Evolutionary conservation across 441 rosid genomes (phyloP), one percentile per base, ranked within the genome.

Genomic region (Isatis lusitanica): DNA sequence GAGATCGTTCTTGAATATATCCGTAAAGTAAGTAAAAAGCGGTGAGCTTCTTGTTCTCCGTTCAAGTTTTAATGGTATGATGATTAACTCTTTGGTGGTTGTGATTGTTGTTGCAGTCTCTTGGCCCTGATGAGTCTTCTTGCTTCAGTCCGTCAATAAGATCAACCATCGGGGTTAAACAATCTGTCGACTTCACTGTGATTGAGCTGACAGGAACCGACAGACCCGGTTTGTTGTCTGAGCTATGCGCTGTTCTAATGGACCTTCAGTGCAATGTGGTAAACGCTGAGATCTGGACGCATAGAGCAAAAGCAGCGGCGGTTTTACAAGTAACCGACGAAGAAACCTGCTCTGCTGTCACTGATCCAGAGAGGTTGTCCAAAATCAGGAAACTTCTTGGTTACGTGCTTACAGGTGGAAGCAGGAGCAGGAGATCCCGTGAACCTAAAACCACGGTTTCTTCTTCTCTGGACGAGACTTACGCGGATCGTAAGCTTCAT

Each of bases 271-370:
- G 98, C 83, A 90, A 80, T 58, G 93, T 92, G 15, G 88, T 89
- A 57, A 88, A 80, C 47, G 97, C 97, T 18, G 96, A 91, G 70
- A 85, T 94, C 9, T 94, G 98, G 98, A 94, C 98, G 13, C 98
- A 94, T 51, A 92, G 91, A 58, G 83, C 83, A 6, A 79, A 91
- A 42, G 97, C 89, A 46, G 98, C 98, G 4, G 96, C 97, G 5
- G 95, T 94, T 63, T 82, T 94, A 78, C 92, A 87, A 74, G 90
- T 94, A 13, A 86, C 92, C 0, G 97, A 94, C 21, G 83, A 79
- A 69, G 89, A 84, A 71, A 87, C 91, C 0, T 89, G 84, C 53
- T 78, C 83, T 18, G 88, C 97, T 2, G 80, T 94, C 68, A 79
- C 78, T 51, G 92, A 89, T 51, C 87, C 79, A 0, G 88, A 88